Evolutionary conservation across 2,329 filamentous ascomycete genomes (phyloP).

Genomic region (Aspergillaceae sp.): DNA sequence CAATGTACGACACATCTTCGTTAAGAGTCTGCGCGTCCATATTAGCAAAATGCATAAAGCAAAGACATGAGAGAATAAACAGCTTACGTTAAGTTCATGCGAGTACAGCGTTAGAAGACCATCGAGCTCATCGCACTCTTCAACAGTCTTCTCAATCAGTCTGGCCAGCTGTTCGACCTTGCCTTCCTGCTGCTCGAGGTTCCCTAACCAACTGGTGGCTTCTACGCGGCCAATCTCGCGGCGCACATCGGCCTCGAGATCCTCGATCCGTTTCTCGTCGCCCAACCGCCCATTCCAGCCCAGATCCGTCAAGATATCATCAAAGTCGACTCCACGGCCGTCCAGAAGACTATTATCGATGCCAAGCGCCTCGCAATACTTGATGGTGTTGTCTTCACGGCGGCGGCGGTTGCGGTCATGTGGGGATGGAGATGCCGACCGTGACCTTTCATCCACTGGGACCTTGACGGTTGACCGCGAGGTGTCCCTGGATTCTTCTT

Average conservation of each 20-base stretch:
- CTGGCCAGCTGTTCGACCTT: constrained; percentile 77
- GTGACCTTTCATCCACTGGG: constrained; percentile 17
- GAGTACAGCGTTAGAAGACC: constrained; percentile 89
- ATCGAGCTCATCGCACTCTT: constrained; percentile 92
- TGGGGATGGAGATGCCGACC: constrained; percentile 30
- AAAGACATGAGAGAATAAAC: not conserved
- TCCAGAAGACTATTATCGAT: constrained; percentile 71
- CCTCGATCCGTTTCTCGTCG: constrained; percentile 65
- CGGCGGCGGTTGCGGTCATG: constrained; percentile 52
- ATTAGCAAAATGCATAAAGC: constrained; percentile 16
- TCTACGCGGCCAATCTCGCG: constrained; percentile 84
- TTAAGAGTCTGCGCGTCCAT: constrained; percentile 64
- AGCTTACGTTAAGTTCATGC: constrained; percentile 77
- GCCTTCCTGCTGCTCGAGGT: constrained; percentile 77
- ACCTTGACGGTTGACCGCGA: constrained; percentile 14
- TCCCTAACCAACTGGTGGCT: constrained; percentile 83
- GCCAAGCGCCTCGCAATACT: constrained; percentile 68
- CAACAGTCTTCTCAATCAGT: constrained; percentile 81
- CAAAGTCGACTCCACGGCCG: constrained; percentile 68
- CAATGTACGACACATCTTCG: constrained; percentile 93
- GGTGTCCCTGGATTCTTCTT: constrained; percentile 15
- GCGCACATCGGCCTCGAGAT: constrained; percentile 73
- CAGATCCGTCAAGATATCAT: constrained; percentile 73
- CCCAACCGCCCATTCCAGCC: constrained; percentile 78
- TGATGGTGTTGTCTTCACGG: constrained; percentile 64